phyloP scores from a whole-genome alignment of 768 basidiomycete genomes.

The Suillus brevipes region DNA sequence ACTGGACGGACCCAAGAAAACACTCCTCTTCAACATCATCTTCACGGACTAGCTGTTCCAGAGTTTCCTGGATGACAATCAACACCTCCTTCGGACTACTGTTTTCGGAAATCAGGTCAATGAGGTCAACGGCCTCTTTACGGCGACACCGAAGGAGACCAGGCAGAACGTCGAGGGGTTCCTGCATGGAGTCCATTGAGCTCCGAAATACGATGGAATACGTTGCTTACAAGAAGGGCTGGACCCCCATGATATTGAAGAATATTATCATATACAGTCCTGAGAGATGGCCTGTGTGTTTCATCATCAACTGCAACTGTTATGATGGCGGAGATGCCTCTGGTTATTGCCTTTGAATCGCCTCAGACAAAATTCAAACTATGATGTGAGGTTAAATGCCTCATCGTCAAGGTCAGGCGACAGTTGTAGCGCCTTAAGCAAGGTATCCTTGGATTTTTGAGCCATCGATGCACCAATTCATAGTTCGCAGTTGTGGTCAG shows the following conservation, averaged over 20 bases:
- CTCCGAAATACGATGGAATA: background rate
- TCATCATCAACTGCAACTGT: slow-evolving; percentile 15
- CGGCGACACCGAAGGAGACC: slow-evolving; percentile 32
- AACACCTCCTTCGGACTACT: slow-evolving; percentile 43
- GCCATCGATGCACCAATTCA: background rate
- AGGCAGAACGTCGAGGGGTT: slow-evolving; percentile 41
- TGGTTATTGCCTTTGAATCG: slow-evolving; percentile 19
- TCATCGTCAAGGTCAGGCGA: slow-evolving; percentile 26
- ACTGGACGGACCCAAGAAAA: slow-evolving; percentile 11
- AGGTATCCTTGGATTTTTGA: slow-evolving; percentile 1
- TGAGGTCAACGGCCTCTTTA: slow-evolving; percentile 32
- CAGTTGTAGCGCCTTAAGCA: slow-evolving; percentile 22
- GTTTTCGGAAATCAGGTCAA: slow-evolving; percentile 31
- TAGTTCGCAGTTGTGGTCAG: background rate
- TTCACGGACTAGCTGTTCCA: slow-evolving; percentile 28
- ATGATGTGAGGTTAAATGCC: slow-evolving; percentile 9
- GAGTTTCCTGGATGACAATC: slow-evolving; percentile 40
- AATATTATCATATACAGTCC: slow-evolving; percentile 19
- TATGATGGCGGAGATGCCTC: slow-evolving; percentile 21
- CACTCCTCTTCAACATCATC: slow-evolving; percentile 24
- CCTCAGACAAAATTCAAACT: background rate
- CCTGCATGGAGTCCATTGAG: slow-evolving; percentile 26
- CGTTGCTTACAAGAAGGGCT: slow-evolving; percentile 20
- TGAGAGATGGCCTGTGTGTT: slow-evolving; percentile 14
- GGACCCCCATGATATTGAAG: slow-evolving; percentile 14